Evolutionary conservation across 768 basidiomycete species (phyloP), one percentile per base, ranked within the genome.

Genomic region (Kwoniella newhampshirensis): DNA sequence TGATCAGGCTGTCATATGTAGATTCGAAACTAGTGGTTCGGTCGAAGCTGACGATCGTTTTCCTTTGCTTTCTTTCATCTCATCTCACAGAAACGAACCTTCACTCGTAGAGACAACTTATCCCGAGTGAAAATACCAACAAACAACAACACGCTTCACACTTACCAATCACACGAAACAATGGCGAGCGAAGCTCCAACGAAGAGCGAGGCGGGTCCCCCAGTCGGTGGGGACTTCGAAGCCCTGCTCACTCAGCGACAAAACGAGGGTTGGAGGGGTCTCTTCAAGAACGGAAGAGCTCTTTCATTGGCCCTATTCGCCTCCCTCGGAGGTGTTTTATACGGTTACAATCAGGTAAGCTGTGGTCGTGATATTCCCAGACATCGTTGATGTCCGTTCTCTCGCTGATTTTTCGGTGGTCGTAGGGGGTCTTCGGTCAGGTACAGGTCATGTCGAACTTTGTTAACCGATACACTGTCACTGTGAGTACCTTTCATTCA

Each of bases 231-330:
- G 18, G 66, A 70, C 30, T 63, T 69, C 39, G 69, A 75, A 32
- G 71, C 69, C 18, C 57, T 72, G 17, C 48, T 68, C 21, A 60
- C 60, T 28, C 27, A 84, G 48, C 80, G 78, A 64, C 79, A 81
- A 13, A 79, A 87, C 37, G 81, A 82, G 54, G 87, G 87, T 43
- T 76, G 81, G 66, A 85, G 85, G 45, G 87, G 87, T 72, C 43
- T 64, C 17, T 48, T 64, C 41, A 30, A 60, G 53, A 90, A 90
- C 71, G 79, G 82, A 43, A 81, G 79, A 63, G 78, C 87, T 25
- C 84, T 88, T 55, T 78, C 81, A 25, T 84, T 88, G 50, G 84
- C 88, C 13, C 81, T 87, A 18, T 90, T 89, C 66, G 88, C 87
- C 2, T 88, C 87, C 13, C 79, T 89, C 20, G 88, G 88, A 71